Evolutionary conservation across 306 rosid genomes (phyloP), one percentile per base, ranked within the genome.

Genomic region (Ceratonia siliqua): DNA sequence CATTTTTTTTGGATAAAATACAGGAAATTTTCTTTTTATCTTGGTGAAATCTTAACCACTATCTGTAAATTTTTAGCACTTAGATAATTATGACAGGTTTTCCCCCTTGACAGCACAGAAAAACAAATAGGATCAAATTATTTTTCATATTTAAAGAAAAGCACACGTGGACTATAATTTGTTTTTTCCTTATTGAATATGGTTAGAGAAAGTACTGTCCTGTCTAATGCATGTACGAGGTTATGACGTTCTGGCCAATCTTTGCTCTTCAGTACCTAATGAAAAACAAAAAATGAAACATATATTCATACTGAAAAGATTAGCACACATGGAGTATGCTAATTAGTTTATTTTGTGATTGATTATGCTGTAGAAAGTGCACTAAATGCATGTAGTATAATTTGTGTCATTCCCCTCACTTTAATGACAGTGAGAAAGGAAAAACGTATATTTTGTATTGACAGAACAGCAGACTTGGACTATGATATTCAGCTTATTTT

Each of bases 1-100:
- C 20, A 50, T 65, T 9, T 70, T 59, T 24, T 71, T 61, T n/a
- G n/a, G 6, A 59, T 50, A 7, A 68, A 46, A 48, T 69, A 62
- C 43, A 10, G 41, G 24, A 63, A 54, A 12, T 53, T 63, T 53
- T 38, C 21, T 39, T 27, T 62, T 27, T 18, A 38, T 62, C 36
- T 10, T 21, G 68, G 61, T 41, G 62, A 68, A 62, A 32, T 25
- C 49, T 28, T 52, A 30, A 28, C 66, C 48, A 33, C 27, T 17
- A 21, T 27, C 63, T 55, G 11, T 36, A 32, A 22, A 48, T 58
- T 45, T 59, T 42, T 22, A 57, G 13, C 25, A 11, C 41, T n/a
- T 57, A 56, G 62, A 66, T 58, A 49, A 45, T 14, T 56, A 32
- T 39, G 25, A 15, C n/a, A 11, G 28, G 20, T 66, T 30, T 62